A percentile compares a stretch with the other conserved stretches of the same genome.
Conservation (phyloP, 2,329 filamentous ascomycete species). For the Hypoxylon sp. region DNA sequence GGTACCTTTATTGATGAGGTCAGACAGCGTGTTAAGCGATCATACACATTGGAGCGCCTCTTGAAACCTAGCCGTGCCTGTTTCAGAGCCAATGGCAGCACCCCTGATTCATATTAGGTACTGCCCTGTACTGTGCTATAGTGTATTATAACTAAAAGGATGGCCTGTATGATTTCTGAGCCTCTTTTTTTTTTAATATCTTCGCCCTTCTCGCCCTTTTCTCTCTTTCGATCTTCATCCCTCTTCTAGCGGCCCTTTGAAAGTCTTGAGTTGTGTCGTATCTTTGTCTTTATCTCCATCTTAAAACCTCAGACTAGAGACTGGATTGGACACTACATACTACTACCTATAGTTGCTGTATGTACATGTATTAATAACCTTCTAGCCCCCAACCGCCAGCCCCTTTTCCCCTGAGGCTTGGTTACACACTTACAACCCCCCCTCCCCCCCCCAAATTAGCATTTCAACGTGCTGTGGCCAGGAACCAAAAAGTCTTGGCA, state of each 20-base stretch:
- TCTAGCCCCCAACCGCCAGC: slow-evolving; percentile 19
- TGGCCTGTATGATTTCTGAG: not conserved
- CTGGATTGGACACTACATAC: not conserved
- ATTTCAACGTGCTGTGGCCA: slow-evolving; percentile 27
- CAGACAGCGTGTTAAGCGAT: slow-evolving; percentile 35
- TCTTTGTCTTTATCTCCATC: slow-evolving; percentile 9
- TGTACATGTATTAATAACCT: not conserved
- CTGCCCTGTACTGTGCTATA: not conserved
- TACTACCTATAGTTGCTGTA: slow-evolving; percentile 3
- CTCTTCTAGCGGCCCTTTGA: not conserved
- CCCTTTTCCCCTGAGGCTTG: slow-evolving; percentile 21
- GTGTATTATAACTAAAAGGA: slow-evolving; percentile 9
- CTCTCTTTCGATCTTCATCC: slow-evolving; percentile 2
- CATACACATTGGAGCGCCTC: slow-evolving; percentile 39
- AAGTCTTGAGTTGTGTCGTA: slow-evolving; percentile 2
- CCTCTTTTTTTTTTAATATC: slow-evolving; percentile 13
- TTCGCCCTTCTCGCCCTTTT: slow-evolving; percentile 8
- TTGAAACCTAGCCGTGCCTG: slow-evolving; percentile 41
- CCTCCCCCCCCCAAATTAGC: too few relatives aligned
- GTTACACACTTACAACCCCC: slow-evolving; percentile 22
- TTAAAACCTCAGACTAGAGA: not conserved
- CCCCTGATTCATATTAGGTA: slow-evolving; percentile 33
- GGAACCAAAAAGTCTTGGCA: slow-evolving; percentile 40
- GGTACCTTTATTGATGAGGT: slow-evolving; percentile 25
- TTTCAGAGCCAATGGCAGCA: slow-evolving; percentile 36